Evolutionary conservation across 148 eudicot species (phyloP).

Genomic region (Euryodendron excelsum): DNA sequence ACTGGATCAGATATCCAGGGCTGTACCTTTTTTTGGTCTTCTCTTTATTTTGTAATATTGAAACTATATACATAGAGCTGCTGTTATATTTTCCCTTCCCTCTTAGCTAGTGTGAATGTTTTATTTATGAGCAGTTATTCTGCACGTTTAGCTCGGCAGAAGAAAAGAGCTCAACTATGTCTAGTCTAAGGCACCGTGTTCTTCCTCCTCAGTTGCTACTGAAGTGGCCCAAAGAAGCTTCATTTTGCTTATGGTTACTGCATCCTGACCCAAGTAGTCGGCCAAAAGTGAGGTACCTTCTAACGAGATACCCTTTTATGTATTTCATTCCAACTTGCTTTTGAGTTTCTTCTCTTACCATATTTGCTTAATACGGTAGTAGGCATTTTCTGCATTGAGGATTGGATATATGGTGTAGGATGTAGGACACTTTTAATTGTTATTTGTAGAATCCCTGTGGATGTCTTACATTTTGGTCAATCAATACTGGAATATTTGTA

Average conservation of each 20-base stretch:
- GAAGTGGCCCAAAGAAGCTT: constrained; percentile 98
- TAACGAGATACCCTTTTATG: background rate
- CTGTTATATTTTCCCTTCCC: background rate
- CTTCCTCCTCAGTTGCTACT: constrained; percentile 89
- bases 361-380: background rate
- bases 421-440: background rate
- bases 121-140: constrained; percentile 58
- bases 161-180: constrained; percentile 85
- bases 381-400: background rate
- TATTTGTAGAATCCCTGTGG: background rate
- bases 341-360: background rate
- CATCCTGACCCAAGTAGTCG: constrained; percentile 89
- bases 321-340: background rate
- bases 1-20: background rate
- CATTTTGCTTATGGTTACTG: constrained; percentile 93
- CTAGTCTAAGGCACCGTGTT: constrained; percentile 86
- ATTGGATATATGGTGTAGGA: background rate
- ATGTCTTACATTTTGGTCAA: background rate
- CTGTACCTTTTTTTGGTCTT: constrained; percentile 7
- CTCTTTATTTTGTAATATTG: background rate
- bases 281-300: constrained; percentile 71
- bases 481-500: background rate
- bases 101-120: constrained; percentile 11
- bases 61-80: too few species aligned
- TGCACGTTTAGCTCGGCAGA: constrained; percentile 74